These are phyloP conservation scores for Beauveria scarabaeidicola DNA, from an alignment of 2,329 filamentous ascomycete genomes.

Conservation along the genomic window DNA sequence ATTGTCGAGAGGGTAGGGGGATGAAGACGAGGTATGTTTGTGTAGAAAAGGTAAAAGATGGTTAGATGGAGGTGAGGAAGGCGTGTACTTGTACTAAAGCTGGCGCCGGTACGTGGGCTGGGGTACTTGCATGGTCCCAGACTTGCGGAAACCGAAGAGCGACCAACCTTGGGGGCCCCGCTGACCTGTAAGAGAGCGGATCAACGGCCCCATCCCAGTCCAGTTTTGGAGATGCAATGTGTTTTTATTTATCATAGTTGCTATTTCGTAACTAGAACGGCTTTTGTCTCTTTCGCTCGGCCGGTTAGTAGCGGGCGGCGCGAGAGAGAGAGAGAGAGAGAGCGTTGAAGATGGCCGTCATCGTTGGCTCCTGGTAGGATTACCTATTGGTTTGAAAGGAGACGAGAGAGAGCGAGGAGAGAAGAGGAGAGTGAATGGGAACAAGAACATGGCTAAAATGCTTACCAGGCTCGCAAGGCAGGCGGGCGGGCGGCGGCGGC, in stretches of 20 bases:
- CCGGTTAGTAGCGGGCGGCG: background rate
- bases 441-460: background rate
- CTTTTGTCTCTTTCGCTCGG: background rate
- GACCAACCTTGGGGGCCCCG: background rate
- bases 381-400: no score
- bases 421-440: background rate
- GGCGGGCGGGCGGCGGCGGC: background rate
- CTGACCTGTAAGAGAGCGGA: slow-evolving; percentile 9
- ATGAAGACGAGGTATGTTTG: background rate
- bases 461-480: background rate
- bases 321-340: no score
- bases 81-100: slow-evolving; percentile 4
- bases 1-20: background rate
- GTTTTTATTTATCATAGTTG: background rate
- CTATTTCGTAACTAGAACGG: background rate
- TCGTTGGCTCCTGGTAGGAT: background rate
- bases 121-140: background rate
- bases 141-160: background rate
- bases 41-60: background rate
- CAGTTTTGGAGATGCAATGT: background rate
- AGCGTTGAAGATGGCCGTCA: background rate
- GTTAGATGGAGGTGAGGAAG: background rate
- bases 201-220: background rate
- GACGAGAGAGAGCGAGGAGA: no score
- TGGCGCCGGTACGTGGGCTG: background rate